A percentile compares a stretch with the other conserved stretches of the same genome.
Conservation (phyloP, 495 filamentous ascomycete species). For the Amorphotheca resinae region DNA sequence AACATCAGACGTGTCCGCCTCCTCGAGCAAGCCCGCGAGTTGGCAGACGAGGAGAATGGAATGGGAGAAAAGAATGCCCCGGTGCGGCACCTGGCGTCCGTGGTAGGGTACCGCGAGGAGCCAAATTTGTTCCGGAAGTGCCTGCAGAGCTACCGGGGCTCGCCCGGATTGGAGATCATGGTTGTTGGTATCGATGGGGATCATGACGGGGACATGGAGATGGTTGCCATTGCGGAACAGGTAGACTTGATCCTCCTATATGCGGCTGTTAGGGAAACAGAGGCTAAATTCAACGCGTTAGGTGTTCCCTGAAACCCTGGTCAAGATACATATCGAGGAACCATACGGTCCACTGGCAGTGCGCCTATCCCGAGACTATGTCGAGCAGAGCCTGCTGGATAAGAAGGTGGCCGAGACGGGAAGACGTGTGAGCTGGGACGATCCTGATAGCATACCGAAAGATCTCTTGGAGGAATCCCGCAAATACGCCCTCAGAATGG, state of each 20-base stretch:
- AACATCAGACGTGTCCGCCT: slow-evolving; percentile 3
- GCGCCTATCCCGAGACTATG: slow-evolving; percentile 21
- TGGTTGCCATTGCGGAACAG: slow-evolving; percentile 23
- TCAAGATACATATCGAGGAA: slow-evolving; percentile 23
- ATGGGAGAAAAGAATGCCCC: not conserved
- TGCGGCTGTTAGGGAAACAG: not conserved
- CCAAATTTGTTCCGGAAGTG: slow-evolving; percentile 22
- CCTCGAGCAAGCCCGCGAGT: not conserved
- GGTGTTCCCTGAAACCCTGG: slow-evolving; percentile 20
- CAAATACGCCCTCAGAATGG: slow-evolving; percentile 2
- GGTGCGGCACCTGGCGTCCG: slow-evolving; percentile 18
- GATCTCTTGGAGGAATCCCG: slow-evolving; percentile 4
- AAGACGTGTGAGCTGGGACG: not conserved
- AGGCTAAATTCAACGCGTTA: slow-evolving; percentile 3
- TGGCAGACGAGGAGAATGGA: slow-evolving; percentile 5
- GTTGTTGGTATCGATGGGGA: slow-evolving; percentile 26
- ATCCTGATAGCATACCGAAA: not conserved
- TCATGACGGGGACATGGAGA: slow-evolving; percentile 23
- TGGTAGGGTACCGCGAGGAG: slow-evolving; percentile 28
- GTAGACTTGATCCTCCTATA: not conserved
- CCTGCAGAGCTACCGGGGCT: slow-evolving; percentile 23
- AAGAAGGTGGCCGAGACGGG: slow-evolving; percentile 1
- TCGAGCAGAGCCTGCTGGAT: slow-evolving; percentile 17
- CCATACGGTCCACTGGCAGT: slow-evolving; percentile 24
- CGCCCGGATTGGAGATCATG: slow-evolving; percentile 21